These are phyloP conservation scores for Suillus weaverae DNA, from an alignment of 768 basidiomycete species.

Conservation along the genomic window DNA sequence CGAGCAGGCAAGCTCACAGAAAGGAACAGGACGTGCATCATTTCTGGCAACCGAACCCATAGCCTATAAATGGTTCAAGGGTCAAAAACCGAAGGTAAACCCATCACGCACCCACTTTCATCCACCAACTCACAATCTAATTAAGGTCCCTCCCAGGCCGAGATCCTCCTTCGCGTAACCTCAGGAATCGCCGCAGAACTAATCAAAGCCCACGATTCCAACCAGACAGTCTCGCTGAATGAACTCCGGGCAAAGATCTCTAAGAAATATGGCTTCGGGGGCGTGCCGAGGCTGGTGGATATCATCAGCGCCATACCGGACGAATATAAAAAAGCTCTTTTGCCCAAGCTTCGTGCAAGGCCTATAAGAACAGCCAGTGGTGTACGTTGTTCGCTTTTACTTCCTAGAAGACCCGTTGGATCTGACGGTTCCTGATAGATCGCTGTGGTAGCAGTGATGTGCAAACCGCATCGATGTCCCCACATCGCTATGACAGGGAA, in stretches of 20 bases:
- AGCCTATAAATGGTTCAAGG: slow-evolving; percentile 39
- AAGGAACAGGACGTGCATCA: background rate
- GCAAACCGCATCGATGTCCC: slow-evolving; percentile 98
- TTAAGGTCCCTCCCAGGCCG: slow-evolving; percentile 82
- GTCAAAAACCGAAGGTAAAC: slow-evolving; percentile 39
- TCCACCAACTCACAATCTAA: background rate
- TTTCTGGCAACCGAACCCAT: background rate
- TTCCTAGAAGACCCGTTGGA: background rate
- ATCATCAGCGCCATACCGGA: slow-evolving; percentile 98
- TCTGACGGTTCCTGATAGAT: slow-evolving; percentile 54
- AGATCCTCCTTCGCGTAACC: slow-evolving; percentile 85
- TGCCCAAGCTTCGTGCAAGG: slow-evolving; percentile 88
- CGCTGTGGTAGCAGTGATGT: slow-evolving; percentile 99
- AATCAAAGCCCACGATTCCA: slow-evolving; percentile 82
- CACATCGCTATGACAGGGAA: slow-evolving; percentile 99
- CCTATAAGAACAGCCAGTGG: slow-evolving; percentile 97
- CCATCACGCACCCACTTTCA: background rate
- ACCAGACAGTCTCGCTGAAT: slow-evolving; percentile 81
- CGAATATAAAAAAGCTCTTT: slow-evolving; percentile 88
- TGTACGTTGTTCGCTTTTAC: slow-evolving; percentile 47
- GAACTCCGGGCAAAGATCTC: slow-evolving; percentile 83
- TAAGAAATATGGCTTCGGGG: slow-evolving; percentile 85
- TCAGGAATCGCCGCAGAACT: slow-evolving; percentile 94
- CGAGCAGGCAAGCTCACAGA: background rate
- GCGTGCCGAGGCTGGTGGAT: slow-evolving; percentile 91